A percentile compares a stretch with the other conserved stretches of the same genome.
These are phyloP conservation scores for Torrubiella hemipterigena DNA, from an alignment of 2,329 filamentous ascomycete genomes.

Conservation along the genomic window DNA sequence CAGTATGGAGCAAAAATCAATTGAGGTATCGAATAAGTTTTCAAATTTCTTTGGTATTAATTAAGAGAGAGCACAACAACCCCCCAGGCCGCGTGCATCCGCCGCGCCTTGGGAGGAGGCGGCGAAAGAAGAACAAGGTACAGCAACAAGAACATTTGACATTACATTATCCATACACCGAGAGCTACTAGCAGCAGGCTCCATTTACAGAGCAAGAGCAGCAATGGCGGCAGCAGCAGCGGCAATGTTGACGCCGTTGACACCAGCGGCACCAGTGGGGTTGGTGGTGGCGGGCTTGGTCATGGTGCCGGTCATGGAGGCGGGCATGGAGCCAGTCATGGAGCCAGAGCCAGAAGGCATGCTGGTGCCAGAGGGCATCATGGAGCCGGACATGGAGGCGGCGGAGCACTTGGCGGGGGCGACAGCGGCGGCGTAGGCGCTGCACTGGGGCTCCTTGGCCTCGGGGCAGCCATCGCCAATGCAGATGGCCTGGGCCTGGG, in stretches of 20 bases:
- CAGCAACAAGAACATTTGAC: no score
- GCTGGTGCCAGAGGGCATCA: constrained; percentile 7
- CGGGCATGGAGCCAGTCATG: constrained; percentile 7
- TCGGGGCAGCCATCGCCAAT: constrained; percentile 34
- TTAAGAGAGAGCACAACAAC: no score
- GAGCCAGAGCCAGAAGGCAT: constrained; percentile 7
- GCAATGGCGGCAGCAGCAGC: constrained; percentile 14
- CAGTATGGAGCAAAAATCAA: no score
- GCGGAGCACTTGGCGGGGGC: constrained; percentile 8
- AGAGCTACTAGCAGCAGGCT: no score
- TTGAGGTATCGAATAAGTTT: no score
- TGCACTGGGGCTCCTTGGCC: constrained; percentile 31
- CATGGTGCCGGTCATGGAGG: constrained; percentile 5
- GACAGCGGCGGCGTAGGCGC: constrained; percentile 23
- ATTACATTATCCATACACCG: no score
- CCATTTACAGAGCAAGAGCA: constrained; percentile 17
- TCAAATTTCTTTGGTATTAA: no score
- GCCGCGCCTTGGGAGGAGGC: no score
- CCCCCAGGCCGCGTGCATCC: no score
- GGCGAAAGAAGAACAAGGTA: no score
- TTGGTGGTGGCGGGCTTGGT: constrained; percentile 7
- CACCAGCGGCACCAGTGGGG: constrained; percentile 12
- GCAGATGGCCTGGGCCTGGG: constrained; percentile 44
- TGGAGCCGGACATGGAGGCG: constrained; percentile 7
- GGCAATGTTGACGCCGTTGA: constrained; percentile 14